Evolutionary conservation across 768 basidiomycete genomes (phyloP), one percentile per base, ranked within the genome.

Genomic region (Mycena venus): DNA sequence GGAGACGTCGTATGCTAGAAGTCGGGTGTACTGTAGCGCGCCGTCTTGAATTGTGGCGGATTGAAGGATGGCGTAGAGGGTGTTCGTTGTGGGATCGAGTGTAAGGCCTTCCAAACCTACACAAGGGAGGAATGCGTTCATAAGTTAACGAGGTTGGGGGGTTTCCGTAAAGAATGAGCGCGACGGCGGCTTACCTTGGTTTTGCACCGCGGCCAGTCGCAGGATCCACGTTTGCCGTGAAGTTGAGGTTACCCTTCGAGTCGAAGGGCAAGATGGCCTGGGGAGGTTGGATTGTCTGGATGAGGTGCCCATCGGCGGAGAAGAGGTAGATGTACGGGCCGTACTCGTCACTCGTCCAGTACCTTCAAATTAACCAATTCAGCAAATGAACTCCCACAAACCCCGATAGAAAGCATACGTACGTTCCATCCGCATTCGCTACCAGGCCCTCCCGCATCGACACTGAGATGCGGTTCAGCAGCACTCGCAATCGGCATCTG

Each of bases 291-390:
- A 93, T 91, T 1, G 89, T 88, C 75, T 89, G 85, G 23, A 92
- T 80, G 6, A 93, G 82, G 2, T 85, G 77, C 1, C 91, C 91
- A 29, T 81, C 79, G 1, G 84, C 77, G 0, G 86, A 81, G 80
- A 89, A 89, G 19, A 84, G 86, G 80, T 93, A 91, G 75, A 93
- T 90, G 76, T 91, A 91, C 4, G 91, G 91, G 0, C 91, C 92
- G 74, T 93, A 93, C 82, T 93, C 92, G 78, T 93, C 93, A 76
- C 90, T 90, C 34, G 90, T 84, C 91, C 90, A 93, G 81, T 87
- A 91, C 0, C 90, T 91, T 2, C 17, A 34, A 58, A 10, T 5
- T 21, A 23, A 32, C 15, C 0, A 6, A 7, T 21, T 32, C 70
- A 21, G 17, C 34, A 56, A 21, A 59, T 9, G 69, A 29, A 36